Percentiles rank a stretch among this genome's conserved stretches.
Conservation (phyloP, 805 yeast species). For the Myxozyma sirexii region DNA sequence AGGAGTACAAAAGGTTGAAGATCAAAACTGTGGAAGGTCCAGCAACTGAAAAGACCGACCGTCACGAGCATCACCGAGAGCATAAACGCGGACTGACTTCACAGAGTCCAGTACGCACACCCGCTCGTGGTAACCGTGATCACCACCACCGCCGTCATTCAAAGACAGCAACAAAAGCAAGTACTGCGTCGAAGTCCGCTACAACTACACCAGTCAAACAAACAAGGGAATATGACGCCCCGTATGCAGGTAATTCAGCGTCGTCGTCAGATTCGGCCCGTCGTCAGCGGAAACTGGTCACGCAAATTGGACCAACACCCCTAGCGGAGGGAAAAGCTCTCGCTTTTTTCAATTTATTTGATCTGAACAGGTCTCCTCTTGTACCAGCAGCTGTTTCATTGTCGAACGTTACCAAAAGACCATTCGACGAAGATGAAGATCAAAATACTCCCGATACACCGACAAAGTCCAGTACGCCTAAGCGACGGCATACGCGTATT, state of each 20-base stretch:
- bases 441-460: constrained; percentile 8
- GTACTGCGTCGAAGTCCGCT: too few relatives aligned
- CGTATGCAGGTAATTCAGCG: constrained; percentile 15
- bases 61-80: neutral
- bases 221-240: constrained; percentile 12
- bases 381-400: neutral
- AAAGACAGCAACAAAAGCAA: neutral
- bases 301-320: constrained; percentile 36
- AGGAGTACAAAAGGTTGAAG: constrained; percentile 16
- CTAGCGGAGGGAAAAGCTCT: constrained; percentile 31
- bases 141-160: neutral
- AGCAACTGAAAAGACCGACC: neutral
- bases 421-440: neutral
- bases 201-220: constrained; percentile 1
- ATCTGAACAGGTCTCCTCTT: constrained; percentile 3
- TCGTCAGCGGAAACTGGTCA: neutral
- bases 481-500: neutral
- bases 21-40: neutral
- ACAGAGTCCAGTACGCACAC: neutral
- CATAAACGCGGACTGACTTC: neutral
- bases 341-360: constrained; percentile 33
- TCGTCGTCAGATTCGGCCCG: constrained; percentile 11
- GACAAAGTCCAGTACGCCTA: constrained; percentile 4
- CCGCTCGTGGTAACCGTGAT: neutral
- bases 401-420: neutral